phyloP scores from a whole-genome alignment of 805 yeast species.

The Torulaspora indica region DNA sequence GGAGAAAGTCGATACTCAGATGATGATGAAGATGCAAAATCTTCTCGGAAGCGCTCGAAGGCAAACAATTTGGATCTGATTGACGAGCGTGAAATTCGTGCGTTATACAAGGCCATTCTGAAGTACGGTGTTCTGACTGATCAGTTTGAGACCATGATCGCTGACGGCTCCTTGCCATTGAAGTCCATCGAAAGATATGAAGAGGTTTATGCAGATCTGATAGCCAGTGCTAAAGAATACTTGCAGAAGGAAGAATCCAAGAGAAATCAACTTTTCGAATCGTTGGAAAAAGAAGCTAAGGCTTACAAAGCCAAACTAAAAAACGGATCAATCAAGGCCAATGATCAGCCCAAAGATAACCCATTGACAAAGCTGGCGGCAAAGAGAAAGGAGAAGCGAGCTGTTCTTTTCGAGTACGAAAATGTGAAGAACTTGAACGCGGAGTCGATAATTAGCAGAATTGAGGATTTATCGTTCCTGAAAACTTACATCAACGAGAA shows the following conservation, averaged over 20 bases:
- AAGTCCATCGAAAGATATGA: slow-evolving; percentile 76
- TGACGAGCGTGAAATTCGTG: slow-evolving; percentile 82
- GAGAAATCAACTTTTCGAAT: slow-evolving; percentile 50
- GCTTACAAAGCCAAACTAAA: slow-evolving; percentile 48
- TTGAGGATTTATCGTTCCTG: slow-evolving; percentile 72
- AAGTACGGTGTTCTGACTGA: slow-evolving; percentile 73
- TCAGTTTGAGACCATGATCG: slow-evolving; percentile 79
- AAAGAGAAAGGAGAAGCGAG: slow-evolving; percentile 80
- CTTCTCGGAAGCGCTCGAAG: slow-evolving; percentile 37
- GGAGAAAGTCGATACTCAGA: slow-evolving; percentile 41
- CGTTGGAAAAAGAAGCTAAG: slow-evolving; percentile 55
- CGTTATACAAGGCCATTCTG: slow-evolving; percentile 75
- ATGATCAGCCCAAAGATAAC: slow-evolving; percentile 37
- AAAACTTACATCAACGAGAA: slow-evolving; percentile 49
- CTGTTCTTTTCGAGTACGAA: slow-evolving; percentile 80
- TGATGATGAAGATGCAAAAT: slow-evolving; percentile 39
- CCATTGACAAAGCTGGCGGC: slow-evolving; percentile 52
- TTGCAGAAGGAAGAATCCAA: slow-evolving; percentile 63
- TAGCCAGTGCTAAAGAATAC: slow-evolving; percentile 54
- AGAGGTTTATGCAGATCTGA: slow-evolving; percentile 69
- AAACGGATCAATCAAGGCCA: slow-evolving; percentile 33
- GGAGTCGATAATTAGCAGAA: slow-evolving; percentile 76
- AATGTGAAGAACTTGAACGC: slow-evolving; percentile 90
- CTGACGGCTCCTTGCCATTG: slow-evolving; percentile 83
- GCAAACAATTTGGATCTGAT: slow-evolving; percentile 50